These are phyloP conservation scores for Aspergillus taichungensis DNA, from an alignment of 495 filamentous ascomycete species.

Conservation along the genomic window DNA sequence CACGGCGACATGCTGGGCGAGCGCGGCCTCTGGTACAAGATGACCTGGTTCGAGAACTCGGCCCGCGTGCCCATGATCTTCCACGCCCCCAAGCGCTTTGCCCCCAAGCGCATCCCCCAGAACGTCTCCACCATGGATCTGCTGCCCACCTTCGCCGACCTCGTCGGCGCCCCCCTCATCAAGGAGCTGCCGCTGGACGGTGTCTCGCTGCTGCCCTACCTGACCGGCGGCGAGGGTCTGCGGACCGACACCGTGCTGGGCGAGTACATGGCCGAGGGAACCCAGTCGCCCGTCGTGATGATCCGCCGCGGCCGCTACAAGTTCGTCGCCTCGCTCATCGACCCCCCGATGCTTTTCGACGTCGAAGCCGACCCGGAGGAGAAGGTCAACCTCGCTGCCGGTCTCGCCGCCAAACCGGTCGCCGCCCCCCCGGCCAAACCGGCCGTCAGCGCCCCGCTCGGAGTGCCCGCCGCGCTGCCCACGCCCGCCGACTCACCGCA, in stretches of 20 bases:
- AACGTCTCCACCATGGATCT: constrained; percentile 84
- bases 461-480: constrained; percentile 21
- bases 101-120: constrained; percentile 56
- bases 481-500: constrained; percentile 31
- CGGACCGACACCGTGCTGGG: constrained; percentile 68
- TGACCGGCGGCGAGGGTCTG: constrained; percentile 47
- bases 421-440: constrained; percentile 11
- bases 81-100: constrained; percentile 58
- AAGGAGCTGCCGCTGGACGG: constrained; percentile 68
- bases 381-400: constrained; percentile 55
- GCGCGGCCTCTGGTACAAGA: constrained; percentile 88
- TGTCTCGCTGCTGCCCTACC: constrained; percentile 58
- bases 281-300: constrained; percentile 81
- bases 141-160: constrained; percentile 70
- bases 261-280: constrained; percentile 86
- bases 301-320: constrained; percentile 77
- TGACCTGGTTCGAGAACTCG: constrained; percentile 81
- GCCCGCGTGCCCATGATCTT: constrained; percentile 76
- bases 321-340: constrained; percentile 70
- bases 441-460: constrained; percentile 4
- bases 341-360: constrained; percentile 73
- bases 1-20: constrained; percentile 93
- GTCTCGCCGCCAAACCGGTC: constrained; percentile 18
- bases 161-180: constrained; percentile 59
- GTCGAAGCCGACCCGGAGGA: constrained; percentile 65